These are phyloP conservation scores for Trichophyton schoenleinii DNA, from an alignment of 2,329 filamentous ascomycete genomes.

Conservation along the genomic window DNA sequence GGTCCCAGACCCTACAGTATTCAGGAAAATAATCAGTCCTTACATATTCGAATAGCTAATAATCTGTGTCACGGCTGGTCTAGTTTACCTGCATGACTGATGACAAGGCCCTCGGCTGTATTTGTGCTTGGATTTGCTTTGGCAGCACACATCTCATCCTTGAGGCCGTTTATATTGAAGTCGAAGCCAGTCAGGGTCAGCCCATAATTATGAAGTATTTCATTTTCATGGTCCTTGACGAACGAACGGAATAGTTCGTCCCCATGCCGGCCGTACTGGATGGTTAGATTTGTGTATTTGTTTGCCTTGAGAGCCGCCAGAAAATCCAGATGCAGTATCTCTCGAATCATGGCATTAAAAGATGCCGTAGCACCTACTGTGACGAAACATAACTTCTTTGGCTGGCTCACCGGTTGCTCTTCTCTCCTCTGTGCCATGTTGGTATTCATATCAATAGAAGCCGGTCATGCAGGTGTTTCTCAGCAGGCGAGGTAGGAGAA, in stretches of 20 bases:
- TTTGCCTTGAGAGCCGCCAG: slow-evolving; percentile 45
- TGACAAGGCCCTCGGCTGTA: slow-evolving; percentile 54
- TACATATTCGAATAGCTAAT: neutral
- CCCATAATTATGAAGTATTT: slow-evolving; percentile 21
- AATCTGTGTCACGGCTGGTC: neutral
- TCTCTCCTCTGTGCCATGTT: neutral
- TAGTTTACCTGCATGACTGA: slow-evolving; percentile 71
- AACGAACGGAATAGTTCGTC: slow-evolving; percentile 40
- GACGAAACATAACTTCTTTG: slow-evolving; percentile 54
- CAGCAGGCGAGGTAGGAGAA: neutral
- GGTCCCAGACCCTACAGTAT: slow-evolving; percentile 62
- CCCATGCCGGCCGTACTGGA: slow-evolving; percentile 70
- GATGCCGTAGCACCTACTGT: slow-evolving; percentile 86
- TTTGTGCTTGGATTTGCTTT: slow-evolving; percentile 32
- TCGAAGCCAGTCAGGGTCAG: slow-evolving; percentile 51
- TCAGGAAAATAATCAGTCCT: neutral
- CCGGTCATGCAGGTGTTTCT: neutral
- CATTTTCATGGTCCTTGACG: slow-evolving; percentile 17
- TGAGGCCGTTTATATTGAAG: slow-evolving; percentile 51
- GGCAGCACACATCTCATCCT: slow-evolving; percentile 44
- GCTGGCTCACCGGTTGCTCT: slow-evolving; percentile 10
- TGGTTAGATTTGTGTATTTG: slow-evolving; percentile 56
- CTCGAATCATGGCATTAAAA: slow-evolving; percentile 59
- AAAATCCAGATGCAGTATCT: slow-evolving; percentile 51
- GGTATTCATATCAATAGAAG: neutral